Base-by-base conservation (phyloP, 768 basidiomycete species). In the Russula earlei region DNA sequence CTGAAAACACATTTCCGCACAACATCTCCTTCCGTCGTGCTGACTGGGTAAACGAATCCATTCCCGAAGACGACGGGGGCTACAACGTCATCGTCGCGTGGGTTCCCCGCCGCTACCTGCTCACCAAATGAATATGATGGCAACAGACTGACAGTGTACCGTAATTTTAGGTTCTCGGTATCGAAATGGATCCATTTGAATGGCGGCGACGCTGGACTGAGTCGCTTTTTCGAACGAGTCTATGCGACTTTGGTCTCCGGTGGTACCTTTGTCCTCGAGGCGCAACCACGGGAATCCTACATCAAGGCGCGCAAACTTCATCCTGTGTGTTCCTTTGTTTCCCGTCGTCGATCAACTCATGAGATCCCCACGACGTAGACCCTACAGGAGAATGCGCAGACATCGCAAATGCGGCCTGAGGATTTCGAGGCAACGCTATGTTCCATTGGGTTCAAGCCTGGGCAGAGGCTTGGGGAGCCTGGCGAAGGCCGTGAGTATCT, bases 141-240 rank as follows among this genome's bases (percentile, higher is more conserved):
- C 45, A n/a, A 9, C 25, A 20, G 50, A 24, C 19, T 29, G 14
- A 37, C 36, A 40, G 9, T 4, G 2, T 12, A 8, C 34, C 9
- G 14, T 4, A 2, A 14, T 20, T 37, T 40, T 31, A 92, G 90
- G 1, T 82, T 95, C 62, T 94, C 91, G 0, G 70, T 94, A 42
- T 81, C 91, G 0, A 95, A 93, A 69, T 95, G 92, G 92, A 89
- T 94, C 29, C 92, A 95, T 68, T 73, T 95, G 10, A 84, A 92
- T 61, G 73, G 75, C 11, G 85, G 87, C 10, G 92, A 96, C 64
- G 77, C 78, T 0, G 91, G 82, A 0, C 63, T 95, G n/a, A 61
- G 67, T 34, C 55, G 60, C 0, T 90, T 93, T 68, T 94, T 95
- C 64, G 70, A 66, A 2, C 79, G 82, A 40, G 79, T 84, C 0